Conservation (phyloP, 495 filamentous ascomycete genomes). For the Xylaria telfairii region DNA sequence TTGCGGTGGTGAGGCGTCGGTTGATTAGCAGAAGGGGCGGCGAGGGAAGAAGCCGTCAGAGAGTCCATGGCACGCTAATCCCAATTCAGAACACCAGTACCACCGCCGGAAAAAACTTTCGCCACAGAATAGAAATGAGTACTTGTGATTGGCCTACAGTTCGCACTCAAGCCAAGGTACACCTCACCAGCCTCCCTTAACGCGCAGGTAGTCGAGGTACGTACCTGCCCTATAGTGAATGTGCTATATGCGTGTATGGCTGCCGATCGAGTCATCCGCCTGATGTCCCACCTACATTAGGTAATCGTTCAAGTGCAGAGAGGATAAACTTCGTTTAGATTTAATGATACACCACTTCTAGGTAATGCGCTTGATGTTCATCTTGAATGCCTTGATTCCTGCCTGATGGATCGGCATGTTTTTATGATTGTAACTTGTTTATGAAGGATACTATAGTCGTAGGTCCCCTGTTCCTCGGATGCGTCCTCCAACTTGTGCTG, state of each 20-base stretch:
- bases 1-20: constrained; percentile 23
- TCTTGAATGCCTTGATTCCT: neutral
- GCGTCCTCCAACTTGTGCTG: neutral
- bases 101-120: constrained; percentile 34
- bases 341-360: neutral
- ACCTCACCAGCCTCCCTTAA: neutral
- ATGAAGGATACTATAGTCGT: neutral
- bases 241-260: too few relatives aligned
- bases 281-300: too few relatives aligned
- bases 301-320: too few relatives aligned
- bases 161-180: neutral
- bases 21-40: constrained; percentile 18
- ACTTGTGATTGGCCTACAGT: neutral
- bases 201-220: neutral
- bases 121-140: constrained; percentile 28
- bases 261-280: too few relatives aligned
- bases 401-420: neutral
- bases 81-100: constrained; percentile 23
- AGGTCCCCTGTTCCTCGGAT: neutral
- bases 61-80: constrained; percentile 28
- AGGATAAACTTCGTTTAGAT: too few relatives aligned
- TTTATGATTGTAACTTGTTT: neutral
- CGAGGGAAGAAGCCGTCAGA: constrained; percentile 26
- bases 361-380: neutral
- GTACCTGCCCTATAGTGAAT: too few relatives aligned